Evolutionary conservation across 2,329 filamentous ascomycete species (phyloP).

Genomic region (Beauveria bassiana): DNA sequence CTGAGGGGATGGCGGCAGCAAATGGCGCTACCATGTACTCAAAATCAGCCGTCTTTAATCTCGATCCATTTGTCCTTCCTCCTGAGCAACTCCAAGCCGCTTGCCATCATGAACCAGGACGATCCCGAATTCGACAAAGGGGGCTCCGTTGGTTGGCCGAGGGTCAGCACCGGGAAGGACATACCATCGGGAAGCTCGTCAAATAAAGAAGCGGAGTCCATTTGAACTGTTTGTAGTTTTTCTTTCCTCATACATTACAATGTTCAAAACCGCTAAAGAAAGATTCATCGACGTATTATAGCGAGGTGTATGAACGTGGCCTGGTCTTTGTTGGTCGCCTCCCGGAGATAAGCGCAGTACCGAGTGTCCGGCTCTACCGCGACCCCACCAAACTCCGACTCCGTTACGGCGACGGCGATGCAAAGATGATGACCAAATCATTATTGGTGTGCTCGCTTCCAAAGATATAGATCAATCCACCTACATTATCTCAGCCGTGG

Average conservation of each 20-base stretch:
- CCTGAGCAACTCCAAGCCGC: background rate
- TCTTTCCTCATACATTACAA: background rate
- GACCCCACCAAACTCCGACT: background rate
- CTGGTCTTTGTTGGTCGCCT: background rate
- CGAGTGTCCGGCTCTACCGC: background rate
- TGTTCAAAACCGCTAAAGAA: background rate
- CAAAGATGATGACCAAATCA: background rate
- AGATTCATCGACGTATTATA: background rate
- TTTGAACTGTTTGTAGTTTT: background rate
- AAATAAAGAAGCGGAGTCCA: background rate
- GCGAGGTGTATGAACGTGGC: background rate
- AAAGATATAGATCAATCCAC: too few species aligned
- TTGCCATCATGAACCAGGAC: background rate
- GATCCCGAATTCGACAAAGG: background rate
- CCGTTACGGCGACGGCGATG: background rate
- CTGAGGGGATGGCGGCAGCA: constrained; percentile 25
- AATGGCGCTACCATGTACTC: constrained; percentile 21
- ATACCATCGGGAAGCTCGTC: background rate
- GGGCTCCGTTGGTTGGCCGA: background rate
- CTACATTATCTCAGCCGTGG: too few species aligned
- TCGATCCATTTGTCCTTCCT: too few species aligned
- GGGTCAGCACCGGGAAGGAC: background rate
- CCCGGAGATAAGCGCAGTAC: background rate
- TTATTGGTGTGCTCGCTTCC: too few species aligned
- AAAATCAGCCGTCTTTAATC: background rate